Conservation (phyloP, 2,329 filamentous ascomycete genomes). For the Fusarium camptoceras region DNA sequence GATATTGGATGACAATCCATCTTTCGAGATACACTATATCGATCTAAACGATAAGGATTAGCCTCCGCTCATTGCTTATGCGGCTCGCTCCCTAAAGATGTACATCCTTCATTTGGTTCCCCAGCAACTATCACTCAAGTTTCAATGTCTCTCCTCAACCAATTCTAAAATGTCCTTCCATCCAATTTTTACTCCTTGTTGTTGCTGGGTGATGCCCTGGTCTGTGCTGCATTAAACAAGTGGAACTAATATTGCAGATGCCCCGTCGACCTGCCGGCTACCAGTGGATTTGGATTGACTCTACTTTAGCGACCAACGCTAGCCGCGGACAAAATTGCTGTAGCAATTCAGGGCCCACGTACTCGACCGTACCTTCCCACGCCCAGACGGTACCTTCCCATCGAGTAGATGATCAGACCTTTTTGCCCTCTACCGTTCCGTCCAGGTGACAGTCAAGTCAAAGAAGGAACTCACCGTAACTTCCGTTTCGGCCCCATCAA, state of each 20-base stretch:
- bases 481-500: slow-evolving; percentile 4
- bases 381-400: slow-evolving; percentile 18
- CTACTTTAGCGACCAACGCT: slow-evolving; percentile 35
- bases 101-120: slow-evolving; percentile 9
- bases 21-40: neutral
- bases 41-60: slow-evolving; percentile 1
- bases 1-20: neutral
- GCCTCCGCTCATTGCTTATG: slow-evolving; percentile 5
- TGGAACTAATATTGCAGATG: slow-evolving; percentile 50
- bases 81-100: neutral
- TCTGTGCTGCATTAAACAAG: slow-evolving; percentile 49
- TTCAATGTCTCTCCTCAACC: slow-evolving; percentile 12
- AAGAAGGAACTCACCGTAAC: slow-evolving; percentile 1
- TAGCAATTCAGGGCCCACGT: slow-evolving; percentile 38
- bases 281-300: slow-evolving; percentile 40
- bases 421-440: neutral
- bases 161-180: slow-evolving; percentile 12
- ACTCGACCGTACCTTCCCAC: slow-evolving; percentile 37
- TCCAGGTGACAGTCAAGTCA: neutral
- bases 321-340: slow-evolving; percentile 42
- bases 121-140: slow-evolving; percentile 21
- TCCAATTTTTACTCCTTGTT: slow-evolving; percentile 32
- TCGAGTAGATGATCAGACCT: neutral
- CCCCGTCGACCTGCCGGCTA: slow-evolving; percentile 40
- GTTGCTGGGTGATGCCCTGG: slow-evolving; percentile 47